phyloP scores from a whole-genome alignment of 257 asterid species.

The Nicotiana knightiana region DNA sequence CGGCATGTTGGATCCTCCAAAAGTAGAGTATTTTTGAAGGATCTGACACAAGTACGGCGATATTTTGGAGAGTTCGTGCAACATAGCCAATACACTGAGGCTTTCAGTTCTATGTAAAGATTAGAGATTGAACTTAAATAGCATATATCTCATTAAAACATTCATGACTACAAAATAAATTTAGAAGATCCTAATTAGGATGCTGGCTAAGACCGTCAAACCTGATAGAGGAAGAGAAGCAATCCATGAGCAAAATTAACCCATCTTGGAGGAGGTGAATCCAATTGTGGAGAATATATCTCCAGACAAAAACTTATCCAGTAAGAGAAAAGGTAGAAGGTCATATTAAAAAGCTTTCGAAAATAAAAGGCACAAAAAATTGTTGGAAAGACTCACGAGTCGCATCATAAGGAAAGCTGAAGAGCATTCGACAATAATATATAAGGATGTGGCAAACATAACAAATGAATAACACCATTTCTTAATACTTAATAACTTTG shows the following conservation, averaged over 20 bases:
- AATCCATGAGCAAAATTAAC: too few relatives aligned
- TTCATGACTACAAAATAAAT: neutral
- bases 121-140: neutral
- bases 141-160: neutral
- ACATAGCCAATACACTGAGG: too few relatives aligned
- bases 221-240: too few relatives aligned
- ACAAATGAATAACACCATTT: too few relatives aligned
- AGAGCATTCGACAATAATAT: neutral
- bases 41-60: too few relatives aligned
- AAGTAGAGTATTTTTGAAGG: too few relatives aligned
- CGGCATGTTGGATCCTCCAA: too few relatives aligned
- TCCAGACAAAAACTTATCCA: slow-evolving; percentile 25
- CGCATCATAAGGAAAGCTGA: neutral
- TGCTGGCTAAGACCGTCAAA: too few relatives aligned
- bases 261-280: slow-evolving; percentile 7
- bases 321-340: slow-evolving; percentile 9
- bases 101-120: neutral
- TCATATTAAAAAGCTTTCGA: neutral
- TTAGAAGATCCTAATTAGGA: neutral
- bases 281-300: slow-evolving; percentile 86
- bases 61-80: too few relatives aligned
- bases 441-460: too few relatives aligned
- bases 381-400: neutral
- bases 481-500: too few relatives aligned
- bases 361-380: neutral